These are phyloP conservation scores for Excoecaria agallocha DNA, from an alignment of 345 rosid species.

Conservation along the genomic window DNA sequence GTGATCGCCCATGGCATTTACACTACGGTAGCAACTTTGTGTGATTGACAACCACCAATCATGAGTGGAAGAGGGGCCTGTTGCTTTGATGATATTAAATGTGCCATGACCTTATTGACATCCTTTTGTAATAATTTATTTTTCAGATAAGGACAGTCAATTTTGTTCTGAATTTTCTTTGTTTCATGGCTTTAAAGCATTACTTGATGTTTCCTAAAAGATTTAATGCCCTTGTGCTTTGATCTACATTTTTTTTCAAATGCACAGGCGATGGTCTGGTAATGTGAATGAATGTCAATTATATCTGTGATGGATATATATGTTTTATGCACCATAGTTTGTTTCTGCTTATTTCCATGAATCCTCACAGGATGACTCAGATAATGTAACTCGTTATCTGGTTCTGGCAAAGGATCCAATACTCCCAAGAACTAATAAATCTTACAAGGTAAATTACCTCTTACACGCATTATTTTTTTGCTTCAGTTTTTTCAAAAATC, in stretches of 20 bases:
- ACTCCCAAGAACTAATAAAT: slow-evolving; percentile 62
- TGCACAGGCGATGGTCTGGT: neutral
- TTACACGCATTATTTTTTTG: neutral
- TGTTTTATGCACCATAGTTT: neutral
- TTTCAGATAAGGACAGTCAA: neutral
- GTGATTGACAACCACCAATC: neutral
- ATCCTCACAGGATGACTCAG: slow-evolving; percentile 56
- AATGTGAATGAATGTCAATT: neutral
- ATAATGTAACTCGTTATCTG: slow-evolving; percentile 78
- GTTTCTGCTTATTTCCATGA: slow-evolving; percentile 2
- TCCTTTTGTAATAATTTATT: neutral
- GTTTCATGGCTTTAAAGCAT: neutral
- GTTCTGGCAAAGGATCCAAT: slow-evolving; percentile 88
- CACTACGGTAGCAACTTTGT: neutral
- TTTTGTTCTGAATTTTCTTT: neutral
- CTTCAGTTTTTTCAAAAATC: neutral
- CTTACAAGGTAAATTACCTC: slow-evolving; percentile 55
- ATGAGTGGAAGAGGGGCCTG: neutral
- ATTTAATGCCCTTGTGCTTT: neutral
- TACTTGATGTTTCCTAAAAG: neutral
- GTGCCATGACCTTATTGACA: neutral
- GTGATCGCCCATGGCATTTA: neutral
- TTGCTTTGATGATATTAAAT: neutral
- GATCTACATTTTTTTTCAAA: neutral
- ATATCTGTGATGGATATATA: neutral